phyloP scores from a whole-genome alignment of 2,329 filamentous ascomycete species.

The Cladobotryum protrusum region DNA sequence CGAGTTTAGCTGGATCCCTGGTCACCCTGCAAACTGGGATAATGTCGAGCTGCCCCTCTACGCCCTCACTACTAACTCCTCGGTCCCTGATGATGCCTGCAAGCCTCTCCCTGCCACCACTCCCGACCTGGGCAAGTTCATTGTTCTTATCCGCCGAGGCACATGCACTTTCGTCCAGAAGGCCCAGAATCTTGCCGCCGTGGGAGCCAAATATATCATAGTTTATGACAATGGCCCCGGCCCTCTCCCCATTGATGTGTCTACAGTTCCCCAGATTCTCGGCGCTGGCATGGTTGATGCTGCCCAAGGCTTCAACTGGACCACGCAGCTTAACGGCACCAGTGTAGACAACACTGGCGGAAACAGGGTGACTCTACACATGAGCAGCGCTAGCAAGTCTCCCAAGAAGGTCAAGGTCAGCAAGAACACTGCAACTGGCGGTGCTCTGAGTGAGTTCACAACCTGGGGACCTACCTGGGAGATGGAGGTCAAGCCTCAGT shows the following conservation, averaged over 20 bases:
- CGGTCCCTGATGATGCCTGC: constrained; percentile 45
- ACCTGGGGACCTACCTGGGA: constrained; percentile 59
- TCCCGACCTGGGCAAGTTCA: constrained; percentile 49
- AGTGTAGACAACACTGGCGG: constrained; percentile 16
- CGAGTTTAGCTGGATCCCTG: constrained; percentile 39
- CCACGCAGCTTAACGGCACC: constrained; percentile 30
- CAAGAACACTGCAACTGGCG: constrained; percentile 40
- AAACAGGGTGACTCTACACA: constrained; percentile 38
- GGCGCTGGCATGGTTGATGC: constrained; percentile 38
- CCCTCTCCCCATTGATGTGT: constrained; percentile 29
- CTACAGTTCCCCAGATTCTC: constrained; percentile 20
- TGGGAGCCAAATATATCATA: constrained; percentile 55
- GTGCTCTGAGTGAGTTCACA: constrained; percentile 46
- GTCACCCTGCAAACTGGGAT: constrained; percentile 36
- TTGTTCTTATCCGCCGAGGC: constrained; percentile 56
- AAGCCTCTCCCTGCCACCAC: constrained; percentile 44
- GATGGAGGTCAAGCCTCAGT: constrained; percentile 49
- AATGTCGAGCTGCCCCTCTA: constrained; percentile 44
- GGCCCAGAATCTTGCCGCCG: constrained; percentile 43
- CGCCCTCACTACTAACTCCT: constrained; percentile 43
- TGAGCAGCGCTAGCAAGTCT: constrained; percentile 36
- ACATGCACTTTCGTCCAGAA: constrained; percentile 51
- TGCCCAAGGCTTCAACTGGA: constrained; percentile 37
- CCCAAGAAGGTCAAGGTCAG: constrained; percentile 12
- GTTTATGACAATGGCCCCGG: constrained; percentile 51